Evolutionary conservation across 805 yeast species (phyloP).

Genomic region (Saccharomycopsis fodiens): DNA sequence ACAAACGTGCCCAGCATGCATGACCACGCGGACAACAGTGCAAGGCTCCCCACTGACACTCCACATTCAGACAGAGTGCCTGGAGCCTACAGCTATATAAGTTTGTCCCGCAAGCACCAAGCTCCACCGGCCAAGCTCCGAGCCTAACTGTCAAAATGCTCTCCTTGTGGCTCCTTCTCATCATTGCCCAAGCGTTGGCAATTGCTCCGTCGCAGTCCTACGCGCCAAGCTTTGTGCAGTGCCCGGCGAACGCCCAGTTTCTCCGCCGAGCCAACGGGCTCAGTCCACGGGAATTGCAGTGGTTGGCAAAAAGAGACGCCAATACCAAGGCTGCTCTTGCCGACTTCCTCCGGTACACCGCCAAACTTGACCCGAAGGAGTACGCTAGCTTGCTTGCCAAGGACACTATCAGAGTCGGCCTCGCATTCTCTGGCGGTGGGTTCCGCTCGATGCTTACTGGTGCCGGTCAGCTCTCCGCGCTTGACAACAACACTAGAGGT

Average conservation of each 20-base stretch:
- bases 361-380: slow-evolving; percentile 16
- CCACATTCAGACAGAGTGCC: too few relatives aligned
- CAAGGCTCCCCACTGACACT: too few relatives aligned
- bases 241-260: slow-evolving; percentile 37
- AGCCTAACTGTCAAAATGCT: too few relatives aligned
- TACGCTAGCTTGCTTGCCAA: background rate
- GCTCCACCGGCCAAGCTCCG: too few relatives aligned
- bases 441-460: slow-evolving; percentile 83
- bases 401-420: slow-evolving; percentile 40
- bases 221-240: slow-evolving; percentile 52
- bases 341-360: slow-evolving; percentile 33
- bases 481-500: slow-evolving; percentile 62
- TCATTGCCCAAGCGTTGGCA: background rate
- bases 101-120: too few relatives aligned
- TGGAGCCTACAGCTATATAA: too few relatives aligned
- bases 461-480: slow-evolving; percentile 75
- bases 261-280: slow-evolving; percentile 43
- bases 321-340: slow-evolving; percentile 40
- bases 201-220: slow-evolving; percentile 39
- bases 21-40: too few relatives aligned
- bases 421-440: slow-evolving; percentile 81
- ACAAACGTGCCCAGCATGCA: too few relatives aligned
- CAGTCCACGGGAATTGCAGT: slow-evolving; percentile 39
- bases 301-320: slow-evolving; percentile 43
- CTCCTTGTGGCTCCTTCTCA: background rate